Conservation (phyloP, 73 alveolate genomes). For the Paramecium pentaurelia region DNA sequence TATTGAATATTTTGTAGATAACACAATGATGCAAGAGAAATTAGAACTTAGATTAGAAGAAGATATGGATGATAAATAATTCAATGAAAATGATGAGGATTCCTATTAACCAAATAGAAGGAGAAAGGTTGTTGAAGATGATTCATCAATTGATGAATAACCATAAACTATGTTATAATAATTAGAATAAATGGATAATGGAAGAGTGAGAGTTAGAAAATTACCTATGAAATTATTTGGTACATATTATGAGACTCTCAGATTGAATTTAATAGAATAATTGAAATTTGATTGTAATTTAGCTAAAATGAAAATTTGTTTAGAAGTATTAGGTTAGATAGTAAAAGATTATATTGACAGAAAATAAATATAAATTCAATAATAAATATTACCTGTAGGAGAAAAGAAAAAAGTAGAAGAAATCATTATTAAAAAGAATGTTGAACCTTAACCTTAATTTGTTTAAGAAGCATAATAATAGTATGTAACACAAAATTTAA, state of each 20-base stretch:
- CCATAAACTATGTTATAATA: not conserved
- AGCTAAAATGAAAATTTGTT: constrained; percentile 6
- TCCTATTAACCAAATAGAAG: constrained; percentile 10
- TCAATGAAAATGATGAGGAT: constrained; percentile 4
- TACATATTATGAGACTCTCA: not conserved
- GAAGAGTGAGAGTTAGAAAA: constrained; percentile 34
- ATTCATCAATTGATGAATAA: constrained; percentile 11
- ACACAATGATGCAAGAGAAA: constrained; percentile 43
- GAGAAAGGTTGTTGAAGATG: constrained; percentile 52
- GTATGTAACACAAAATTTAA: not conserved
- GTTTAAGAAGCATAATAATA: not conserved
- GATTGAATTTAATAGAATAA: not conserved
- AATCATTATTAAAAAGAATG: not conserved
- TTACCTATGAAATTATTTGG: constrained; percentile 48
- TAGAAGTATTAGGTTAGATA: constrained; percentile 11
- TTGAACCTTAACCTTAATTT: not conserved
- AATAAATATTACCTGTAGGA: not conserved
- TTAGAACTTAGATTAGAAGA: constrained; percentile 38
- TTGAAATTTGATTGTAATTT: not conserved
- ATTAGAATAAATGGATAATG: constrained; percentile 23
- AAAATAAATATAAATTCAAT: not conserved
- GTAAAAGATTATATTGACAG: constrained; percentile 49
- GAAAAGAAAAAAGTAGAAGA: not conserved
- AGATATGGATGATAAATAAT: constrained; percentile 2
- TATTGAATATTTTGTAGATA: constrained; percentile 30